Evolutionary conservation across 75 land plant species (phyloP).

Genomic region (Larix kaempferi): DNA sequence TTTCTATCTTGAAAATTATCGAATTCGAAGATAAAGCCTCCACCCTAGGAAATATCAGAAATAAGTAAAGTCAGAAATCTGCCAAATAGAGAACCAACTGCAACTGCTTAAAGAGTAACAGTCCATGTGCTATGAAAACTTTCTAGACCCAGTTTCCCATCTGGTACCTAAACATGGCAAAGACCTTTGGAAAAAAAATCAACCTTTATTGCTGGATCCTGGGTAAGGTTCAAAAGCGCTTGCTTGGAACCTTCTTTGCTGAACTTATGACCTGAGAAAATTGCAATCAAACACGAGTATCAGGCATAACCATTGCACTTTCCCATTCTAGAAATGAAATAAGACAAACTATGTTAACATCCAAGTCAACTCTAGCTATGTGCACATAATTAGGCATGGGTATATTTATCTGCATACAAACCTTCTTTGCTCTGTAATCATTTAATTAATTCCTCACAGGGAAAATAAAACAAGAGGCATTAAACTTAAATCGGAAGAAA

Average conservation of each 20-base stretch:
- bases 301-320: not conserved
- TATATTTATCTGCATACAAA: not conserved
- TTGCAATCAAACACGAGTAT: not conserved
- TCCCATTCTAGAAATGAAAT: not conserved
- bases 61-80: not conserved
- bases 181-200: not conserved
- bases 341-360: not conserved
- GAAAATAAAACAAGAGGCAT: too few relatives aligned
- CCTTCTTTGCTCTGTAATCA: not conserved
- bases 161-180: not conserved
- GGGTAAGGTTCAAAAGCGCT: constrained; percentile 50
- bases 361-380: not conserved
- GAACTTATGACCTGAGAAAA: constrained; percentile 49
- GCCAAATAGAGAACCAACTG: not conserved
- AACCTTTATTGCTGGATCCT: constrained; percentile 20
- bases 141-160: not conserved
- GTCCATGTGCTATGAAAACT: not conserved
- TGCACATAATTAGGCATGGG: not conserved
- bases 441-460: not conserved
- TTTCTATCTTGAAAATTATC: constrained; percentile 51
- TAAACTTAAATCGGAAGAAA: too few relatives aligned
- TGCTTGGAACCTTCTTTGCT: constrained; percentile 60
- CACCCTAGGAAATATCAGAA: constrained; percentile 4
- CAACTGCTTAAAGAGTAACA: not conserved
- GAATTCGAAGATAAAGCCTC: constrained; percentile 33